Evolutionary conservation across 2,329 filamentous ascomycete genomes (phyloP).

Genomic region (Pseudogymnoascus sp.): DNA sequence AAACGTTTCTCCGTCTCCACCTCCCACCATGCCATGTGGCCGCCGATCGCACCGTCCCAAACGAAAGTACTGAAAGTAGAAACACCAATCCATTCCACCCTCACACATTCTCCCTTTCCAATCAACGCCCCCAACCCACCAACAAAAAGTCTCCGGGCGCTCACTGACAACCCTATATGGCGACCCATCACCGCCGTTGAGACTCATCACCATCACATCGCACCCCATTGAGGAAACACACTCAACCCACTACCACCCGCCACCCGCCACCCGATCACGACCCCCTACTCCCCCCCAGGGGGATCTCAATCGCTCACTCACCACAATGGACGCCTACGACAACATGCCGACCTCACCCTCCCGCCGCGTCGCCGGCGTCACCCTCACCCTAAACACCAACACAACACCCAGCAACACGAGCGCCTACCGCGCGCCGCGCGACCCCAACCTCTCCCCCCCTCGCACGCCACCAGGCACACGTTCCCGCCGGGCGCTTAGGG

Average conservation of each 20-base stretch:
- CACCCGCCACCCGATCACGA: not conserved
- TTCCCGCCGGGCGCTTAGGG: not conserved
- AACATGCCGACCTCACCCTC: not conserved
- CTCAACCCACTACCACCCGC: no score
- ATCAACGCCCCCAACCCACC: not conserved
- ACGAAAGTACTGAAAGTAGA: not conserved
- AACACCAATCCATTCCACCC: not conserved
- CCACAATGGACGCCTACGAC: not conserved
- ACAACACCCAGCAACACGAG: not conserved
- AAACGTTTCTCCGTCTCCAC: not conserved
- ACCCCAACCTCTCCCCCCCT: not conserved
- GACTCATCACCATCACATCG: not conserved
- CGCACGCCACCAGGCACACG: not conserved
- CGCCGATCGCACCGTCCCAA: not conserved
- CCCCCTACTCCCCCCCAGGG: not conserved
- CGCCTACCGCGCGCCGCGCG: not conserved
- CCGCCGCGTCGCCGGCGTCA: not conserved
- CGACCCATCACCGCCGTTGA: not conserved
- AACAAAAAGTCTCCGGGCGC: not conserved
- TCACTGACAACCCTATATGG: not conserved
- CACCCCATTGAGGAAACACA: not conserved
- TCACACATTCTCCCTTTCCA: not conserved
- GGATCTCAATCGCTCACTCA: not conserved
- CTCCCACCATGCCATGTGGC: not conserved
- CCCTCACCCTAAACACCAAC: not conserved